Conservation (phyloP, 2,329 filamentous ascomycete genomes). For the Ilyonectria mors-panacis region DNA sequence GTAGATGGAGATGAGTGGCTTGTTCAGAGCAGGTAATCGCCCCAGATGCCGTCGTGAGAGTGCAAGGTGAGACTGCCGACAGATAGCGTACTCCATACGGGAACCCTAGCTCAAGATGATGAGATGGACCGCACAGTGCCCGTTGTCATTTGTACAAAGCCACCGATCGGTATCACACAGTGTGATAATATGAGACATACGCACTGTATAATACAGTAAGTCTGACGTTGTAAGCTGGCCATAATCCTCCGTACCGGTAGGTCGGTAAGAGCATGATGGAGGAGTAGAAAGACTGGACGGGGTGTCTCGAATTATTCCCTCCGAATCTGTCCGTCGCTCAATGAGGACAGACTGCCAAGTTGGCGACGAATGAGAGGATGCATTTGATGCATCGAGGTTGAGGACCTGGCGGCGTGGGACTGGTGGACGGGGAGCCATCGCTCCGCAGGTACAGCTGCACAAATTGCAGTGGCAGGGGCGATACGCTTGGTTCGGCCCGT, state of each 20-base stretch:
- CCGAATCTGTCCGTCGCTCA: constrained; percentile 6
- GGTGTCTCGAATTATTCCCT: constrained; percentile 11
- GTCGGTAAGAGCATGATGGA: constrained; percentile 22
- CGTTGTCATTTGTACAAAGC: constrained; percentile 5
- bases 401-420: constrained; percentile 16
- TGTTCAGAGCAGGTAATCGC: not conserved
- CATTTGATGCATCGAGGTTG: constrained; percentile 14
- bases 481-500: not conserved
- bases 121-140: constrained; percentile 31
- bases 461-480: not conserved
- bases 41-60: constrained; percentile 9
- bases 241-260: constrained; percentile 13
- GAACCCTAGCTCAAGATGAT: constrained; percentile 8
- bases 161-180: not conserved
- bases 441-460: not conserved
- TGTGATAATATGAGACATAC: not conserved
- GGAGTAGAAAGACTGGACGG: not conserved
- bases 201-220: constrained; percentile 1
- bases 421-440: not conserved
- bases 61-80: constrained; percentile 14
- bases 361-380: constrained; percentile 15
- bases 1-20: constrained; percentile 18
- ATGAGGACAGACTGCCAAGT: constrained; percentile 20
- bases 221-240: constrained; percentile 18
- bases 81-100: constrained; percentile 1